Percentiles rank a stretch among this genome's conserved stretches.
These are phyloP conservation scores for Exophiala calicioides DNA, from an alignment of 2,329 filamentous ascomycete species.

Conservation along the genomic window DNA sequence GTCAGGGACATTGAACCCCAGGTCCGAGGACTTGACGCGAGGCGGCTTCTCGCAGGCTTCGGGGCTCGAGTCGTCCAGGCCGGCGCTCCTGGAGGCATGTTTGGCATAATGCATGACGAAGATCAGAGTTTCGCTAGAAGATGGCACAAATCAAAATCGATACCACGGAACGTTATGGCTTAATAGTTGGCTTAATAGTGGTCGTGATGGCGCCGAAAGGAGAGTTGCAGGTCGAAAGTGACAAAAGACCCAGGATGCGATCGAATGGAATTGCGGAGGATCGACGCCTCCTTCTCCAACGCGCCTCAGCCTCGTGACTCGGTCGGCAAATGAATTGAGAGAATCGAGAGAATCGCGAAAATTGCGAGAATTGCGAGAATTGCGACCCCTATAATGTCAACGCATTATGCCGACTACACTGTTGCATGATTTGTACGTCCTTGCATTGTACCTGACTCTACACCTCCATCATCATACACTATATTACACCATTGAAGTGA, in stretches of 20 bases:
- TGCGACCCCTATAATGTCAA: no score
- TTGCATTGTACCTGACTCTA: slow-evolving; percentile 6
- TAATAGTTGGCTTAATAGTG: no score
- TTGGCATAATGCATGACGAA: slow-evolving; percentile 26
- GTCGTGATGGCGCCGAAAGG: slow-evolving; percentile 3
- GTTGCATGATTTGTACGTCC: background rate
- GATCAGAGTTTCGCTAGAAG: background rate
- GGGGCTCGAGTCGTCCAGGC: slow-evolving; percentile 16
- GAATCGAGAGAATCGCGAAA: no score
- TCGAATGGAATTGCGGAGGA: slow-evolving; percentile 2
- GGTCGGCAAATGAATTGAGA: no score
- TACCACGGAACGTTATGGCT: background rate
- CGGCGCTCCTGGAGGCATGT: slow-evolving; percentile 8
- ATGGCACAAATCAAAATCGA: background rate
- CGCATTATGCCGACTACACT: background rate
- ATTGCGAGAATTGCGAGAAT: no score
- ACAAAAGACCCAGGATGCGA: background rate
- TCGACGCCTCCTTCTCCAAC: background rate
- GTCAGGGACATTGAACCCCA: slow-evolving; percentile 21
- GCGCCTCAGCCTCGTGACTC: slow-evolving; percentile 13
- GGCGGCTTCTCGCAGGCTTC: slow-evolving; percentile 16
- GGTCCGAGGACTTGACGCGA: slow-evolving; percentile 19
- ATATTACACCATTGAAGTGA: slow-evolving; percentile 18
- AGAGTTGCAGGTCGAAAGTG: background rate
- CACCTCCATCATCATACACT: slow-evolving; percentile 21